Conservation (phyloP, 169 alveolate species). For the Plasmodium ovale region DNA sequence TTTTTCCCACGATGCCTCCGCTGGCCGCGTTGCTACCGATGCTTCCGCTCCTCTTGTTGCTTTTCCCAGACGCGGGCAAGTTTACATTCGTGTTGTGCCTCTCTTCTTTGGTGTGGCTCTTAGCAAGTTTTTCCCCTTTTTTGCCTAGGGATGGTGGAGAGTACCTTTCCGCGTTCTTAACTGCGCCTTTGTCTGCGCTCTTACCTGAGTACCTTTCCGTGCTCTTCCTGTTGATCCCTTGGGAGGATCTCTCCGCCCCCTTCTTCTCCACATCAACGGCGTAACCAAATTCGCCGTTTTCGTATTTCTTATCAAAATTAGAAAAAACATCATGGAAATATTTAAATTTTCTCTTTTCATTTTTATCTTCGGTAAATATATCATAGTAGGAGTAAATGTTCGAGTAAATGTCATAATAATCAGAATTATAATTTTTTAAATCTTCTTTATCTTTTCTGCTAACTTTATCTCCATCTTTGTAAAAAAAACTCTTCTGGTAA, state of each 20-base stretch:
- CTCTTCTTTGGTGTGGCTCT: no score
- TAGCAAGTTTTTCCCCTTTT: no score
- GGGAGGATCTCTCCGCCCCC: slow-evolving; percentile 1
- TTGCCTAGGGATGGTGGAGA: no score
- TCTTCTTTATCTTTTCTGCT: slow-evolving; percentile 52
- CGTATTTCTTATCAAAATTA: slow-evolving; percentile 53
- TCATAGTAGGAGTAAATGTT: slow-evolving; percentile 69
- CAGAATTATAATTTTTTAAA: slow-evolving; percentile 62
- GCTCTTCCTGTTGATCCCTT: neutral
- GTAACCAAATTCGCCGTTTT: slow-evolving; percentile 25
- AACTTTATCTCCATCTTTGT: slow-evolving; percentile 21
- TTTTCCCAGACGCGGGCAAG: no score
- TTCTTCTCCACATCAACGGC: slow-evolving; percentile 7
- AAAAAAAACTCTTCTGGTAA: slow-evolving; percentile 14
- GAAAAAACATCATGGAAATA: slow-evolving; percentile 70
- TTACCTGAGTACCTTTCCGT: neutral
- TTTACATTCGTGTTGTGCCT: no score
- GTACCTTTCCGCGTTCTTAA: neutral
- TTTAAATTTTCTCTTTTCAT: slow-evolving; percentile 49
- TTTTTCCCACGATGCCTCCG: no score
- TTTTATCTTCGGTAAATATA: slow-evolving; percentile 74
- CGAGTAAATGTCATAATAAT: slow-evolving; percentile 70
- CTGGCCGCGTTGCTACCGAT: no score
- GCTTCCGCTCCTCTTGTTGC: no score
- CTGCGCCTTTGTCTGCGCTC: no score